These are phyloP conservation scores for Arachis hypogaea DNA, from an alignment of 306 rosid genomes.

Conservation along the genomic window DNA sequence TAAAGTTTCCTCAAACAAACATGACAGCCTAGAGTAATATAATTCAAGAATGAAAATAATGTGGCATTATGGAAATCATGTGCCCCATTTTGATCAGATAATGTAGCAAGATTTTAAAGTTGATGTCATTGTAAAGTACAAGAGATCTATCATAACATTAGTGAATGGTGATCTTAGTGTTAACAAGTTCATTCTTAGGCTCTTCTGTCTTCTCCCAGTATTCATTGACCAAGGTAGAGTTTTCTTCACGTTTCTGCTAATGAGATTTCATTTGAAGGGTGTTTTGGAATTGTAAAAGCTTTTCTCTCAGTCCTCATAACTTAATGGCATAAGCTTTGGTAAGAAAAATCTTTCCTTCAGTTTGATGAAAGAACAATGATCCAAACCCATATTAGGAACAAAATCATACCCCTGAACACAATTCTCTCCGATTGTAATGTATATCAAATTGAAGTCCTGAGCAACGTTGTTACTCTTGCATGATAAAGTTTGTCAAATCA, in stretches of 20 bases:
- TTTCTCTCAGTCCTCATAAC: conserved; percentile 1
- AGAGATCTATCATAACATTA: conserved; percentile 16
- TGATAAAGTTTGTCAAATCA: background rate
- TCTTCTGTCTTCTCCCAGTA: background rate
- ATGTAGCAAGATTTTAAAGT: conserved; percentile 8
- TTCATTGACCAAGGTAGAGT: conserved; percentile 8
- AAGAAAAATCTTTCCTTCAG: background rate
- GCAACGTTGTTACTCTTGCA: conserved; percentile 15
- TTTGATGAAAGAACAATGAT: conserved; percentile 3
- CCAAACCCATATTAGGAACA: conserved; percentile 4
- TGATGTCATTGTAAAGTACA: conserved; percentile 15
- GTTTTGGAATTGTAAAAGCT: conserved; percentile 6
- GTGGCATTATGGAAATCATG: conserved; percentile 3
- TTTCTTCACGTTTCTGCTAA: conserved; percentile 9
- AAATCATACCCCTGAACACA: background rate
- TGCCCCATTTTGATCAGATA: conserved; percentile 21
- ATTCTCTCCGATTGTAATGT: background rate
- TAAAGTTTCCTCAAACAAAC: conserved; percentile 27
- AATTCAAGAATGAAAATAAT: conserved; percentile 19
- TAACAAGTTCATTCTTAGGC: background rate
- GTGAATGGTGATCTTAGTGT: background rate
- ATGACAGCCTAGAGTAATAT: conserved; percentile 17
- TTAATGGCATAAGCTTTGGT: background rate
- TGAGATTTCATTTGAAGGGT: conserved; percentile 11
- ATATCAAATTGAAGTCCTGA: conserved; percentile 4